A percentile compares a stretch with the other conserved stretches of the same genome.
Evolutionary conservation across 352 stramenopile species (phyloP).

Genomic region (Pythium dissimile): DNA sequence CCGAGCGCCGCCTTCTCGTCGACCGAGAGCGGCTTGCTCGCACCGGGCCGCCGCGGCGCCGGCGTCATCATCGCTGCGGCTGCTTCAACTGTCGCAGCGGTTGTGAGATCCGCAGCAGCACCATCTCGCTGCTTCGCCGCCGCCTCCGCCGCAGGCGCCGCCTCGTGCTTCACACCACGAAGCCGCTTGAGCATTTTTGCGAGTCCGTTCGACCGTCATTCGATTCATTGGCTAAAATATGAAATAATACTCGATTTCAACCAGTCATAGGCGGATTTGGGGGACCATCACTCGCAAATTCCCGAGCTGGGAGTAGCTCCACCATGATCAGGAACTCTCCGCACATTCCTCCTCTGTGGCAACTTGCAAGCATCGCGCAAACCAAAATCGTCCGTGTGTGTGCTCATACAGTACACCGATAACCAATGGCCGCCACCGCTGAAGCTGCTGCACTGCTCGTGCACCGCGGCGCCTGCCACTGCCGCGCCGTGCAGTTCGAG

Average conservation of each 20-base stretch:
- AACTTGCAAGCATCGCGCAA: background rate
- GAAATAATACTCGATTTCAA: background rate
- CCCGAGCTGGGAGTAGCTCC: too few species aligned
- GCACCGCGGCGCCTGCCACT: constrained; percentile 69
- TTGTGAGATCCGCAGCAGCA: too few species aligned
- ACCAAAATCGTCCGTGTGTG: too few species aligned
- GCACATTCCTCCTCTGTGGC: background rate
- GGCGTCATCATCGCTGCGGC: background rate
- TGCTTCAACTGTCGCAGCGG: background rate
- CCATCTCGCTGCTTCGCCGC: background rate
- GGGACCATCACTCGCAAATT: constrained; percentile 13
- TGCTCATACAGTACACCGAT: too few species aligned
- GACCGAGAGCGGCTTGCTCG: constrained; percentile 10
- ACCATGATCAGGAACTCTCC: too few species aligned
- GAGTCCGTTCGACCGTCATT: background rate
- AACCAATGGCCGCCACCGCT: constrained; percentile 1
- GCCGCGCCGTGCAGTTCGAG: constrained; percentile 61
- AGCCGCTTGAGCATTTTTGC: constrained; percentile 7
- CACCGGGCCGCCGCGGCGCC: too few species aligned
- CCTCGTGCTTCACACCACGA: background rate
- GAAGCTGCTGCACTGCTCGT: constrained; percentile 16
- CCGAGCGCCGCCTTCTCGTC: constrained; percentile 6
- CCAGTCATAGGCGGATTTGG: background rate
- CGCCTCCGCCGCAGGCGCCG: background rate
- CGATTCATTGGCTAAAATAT: constrained; percentile 6